phyloP scores from a whole-genome alignment of 2,329 filamentous ascomycete species.

The Cercospora berteroae region DNA sequence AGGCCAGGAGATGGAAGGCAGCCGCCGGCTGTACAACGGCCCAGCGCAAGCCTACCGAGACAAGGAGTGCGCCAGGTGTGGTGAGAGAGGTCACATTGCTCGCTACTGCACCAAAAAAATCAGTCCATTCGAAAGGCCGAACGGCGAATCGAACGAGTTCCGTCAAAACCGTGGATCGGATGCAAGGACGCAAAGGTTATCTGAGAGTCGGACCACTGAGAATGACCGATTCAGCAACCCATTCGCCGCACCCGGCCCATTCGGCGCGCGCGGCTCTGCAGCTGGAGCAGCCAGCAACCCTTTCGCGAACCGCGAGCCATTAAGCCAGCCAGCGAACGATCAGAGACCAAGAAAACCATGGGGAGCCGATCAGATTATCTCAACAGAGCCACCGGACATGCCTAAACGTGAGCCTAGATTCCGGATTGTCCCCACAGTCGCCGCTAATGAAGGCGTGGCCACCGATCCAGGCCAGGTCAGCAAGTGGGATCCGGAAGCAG shows the following conservation, averaged over 20 bases:
- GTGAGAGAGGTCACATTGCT: slow-evolving; percentile 20
- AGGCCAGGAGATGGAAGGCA: background rate
- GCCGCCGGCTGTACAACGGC: slow-evolving; percentile 9
- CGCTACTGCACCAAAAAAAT: slow-evolving; percentile 12
- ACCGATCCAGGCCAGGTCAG: background rate
- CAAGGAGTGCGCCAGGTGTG: slow-evolving; percentile 19
- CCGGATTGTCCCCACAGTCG: background rate
- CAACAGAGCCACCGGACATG: background rate
- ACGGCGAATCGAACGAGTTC: background rate
- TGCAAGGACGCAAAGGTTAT: background rate
- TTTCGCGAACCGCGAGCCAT: slow-evolving; percentile 1
- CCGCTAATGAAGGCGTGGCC: background rate
- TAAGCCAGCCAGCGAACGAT: background rate
- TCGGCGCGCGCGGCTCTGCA: background rate
- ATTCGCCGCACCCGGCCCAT: background rate
- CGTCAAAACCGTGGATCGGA: background rate
- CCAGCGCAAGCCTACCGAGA: slow-evolving; percentile 2
- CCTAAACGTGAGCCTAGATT: slow-evolving; percentile 4
- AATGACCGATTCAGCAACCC: background rate
- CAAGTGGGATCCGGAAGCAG: background rate
- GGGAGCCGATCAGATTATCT: slow-evolving; percentile 1
- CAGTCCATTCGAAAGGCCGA: background rate
- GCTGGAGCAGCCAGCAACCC: background rate
- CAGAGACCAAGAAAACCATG: background rate
- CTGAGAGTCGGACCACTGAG: background rate